These are phyloP conservation scores for Vitis hybrid DNA, from an alignment of 177 flowering plant genomes.

Conservation along the genomic window DNA sequence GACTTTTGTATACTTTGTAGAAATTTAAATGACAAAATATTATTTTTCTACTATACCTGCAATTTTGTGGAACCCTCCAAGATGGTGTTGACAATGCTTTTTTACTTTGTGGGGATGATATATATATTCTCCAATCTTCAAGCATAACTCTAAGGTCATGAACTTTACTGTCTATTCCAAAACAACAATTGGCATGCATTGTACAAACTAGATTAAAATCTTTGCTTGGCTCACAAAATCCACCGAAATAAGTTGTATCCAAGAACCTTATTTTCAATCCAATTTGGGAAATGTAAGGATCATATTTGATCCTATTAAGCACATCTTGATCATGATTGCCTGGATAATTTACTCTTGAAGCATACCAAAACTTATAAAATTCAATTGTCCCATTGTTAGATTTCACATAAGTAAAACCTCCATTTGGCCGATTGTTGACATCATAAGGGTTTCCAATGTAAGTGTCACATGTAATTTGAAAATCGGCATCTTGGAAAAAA, in stretches of 20 bases:
- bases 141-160: constrained; percentile 49
- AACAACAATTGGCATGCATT: constrained; percentile 59
- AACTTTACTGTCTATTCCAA: constrained; percentile 44
- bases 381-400: constrained; percentile 36
- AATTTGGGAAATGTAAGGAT: constrained; percentile 26
- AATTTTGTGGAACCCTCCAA: constrained; percentile 50
- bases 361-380: constrained; percentile 59
- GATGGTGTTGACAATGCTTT: constrained; percentile 14
- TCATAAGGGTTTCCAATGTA: constrained; percentile 32
- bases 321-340: constrained; percentile 55
- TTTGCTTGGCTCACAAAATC: constrained; percentile 50
- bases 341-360: constrained; percentile 32
- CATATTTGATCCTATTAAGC: constrained; percentile 40
- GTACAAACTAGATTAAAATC: constrained; percentile 47
- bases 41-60: constrained; percentile 28
- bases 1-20: too few species aligned
- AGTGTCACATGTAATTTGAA: constrained; percentile 51
- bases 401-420: constrained; percentile 47
- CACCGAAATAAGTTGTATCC: constrained; percentile 47
- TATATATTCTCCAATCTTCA: constrained; percentile 49
- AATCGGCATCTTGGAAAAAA: constrained; percentile 40
- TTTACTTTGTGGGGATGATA: constrained; percentile 15
- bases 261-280: constrained; percentile 45
- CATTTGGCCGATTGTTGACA: constrained; percentile 42
- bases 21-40: too few species aligned